Conservation (phyloP, 2,329 filamentous ascomycete genomes). For the Sporothrix schenckii region DNA sequence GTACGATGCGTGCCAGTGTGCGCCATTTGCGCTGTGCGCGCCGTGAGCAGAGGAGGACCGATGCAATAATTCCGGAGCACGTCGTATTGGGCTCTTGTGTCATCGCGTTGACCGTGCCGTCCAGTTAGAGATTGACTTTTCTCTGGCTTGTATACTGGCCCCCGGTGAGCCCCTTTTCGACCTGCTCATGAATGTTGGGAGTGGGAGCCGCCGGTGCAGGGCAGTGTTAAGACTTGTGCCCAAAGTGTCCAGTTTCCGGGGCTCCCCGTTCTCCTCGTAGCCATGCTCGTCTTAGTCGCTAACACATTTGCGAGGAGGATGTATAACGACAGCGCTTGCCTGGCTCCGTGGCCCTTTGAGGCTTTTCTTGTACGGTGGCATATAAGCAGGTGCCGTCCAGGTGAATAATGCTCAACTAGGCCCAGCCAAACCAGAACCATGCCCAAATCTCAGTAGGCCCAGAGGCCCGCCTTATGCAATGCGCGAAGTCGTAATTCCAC, state of each 20-base stretch:
- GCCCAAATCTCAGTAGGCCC: slow-evolving; percentile 9
- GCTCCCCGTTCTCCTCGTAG: no score
- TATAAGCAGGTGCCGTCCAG: no score
- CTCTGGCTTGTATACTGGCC: not conserved
- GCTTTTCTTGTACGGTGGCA: slow-evolving; percentile 19
- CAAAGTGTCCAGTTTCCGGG: not conserved
- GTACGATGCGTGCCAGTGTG: slow-evolving; percentile 10
- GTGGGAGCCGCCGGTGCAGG: not conserved
- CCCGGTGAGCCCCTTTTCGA: not conserved
- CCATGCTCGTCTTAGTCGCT: not conserved
- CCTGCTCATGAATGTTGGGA: not conserved
- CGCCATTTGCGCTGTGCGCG: slow-evolving; percentile 5
- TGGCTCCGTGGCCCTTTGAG: slow-evolving; percentile 15
- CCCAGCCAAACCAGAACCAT: not conserved
- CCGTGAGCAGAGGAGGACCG: not conserved
- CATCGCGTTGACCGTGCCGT: slow-evolving; percentile 8
- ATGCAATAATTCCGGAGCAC: no score
- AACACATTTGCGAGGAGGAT: no score
- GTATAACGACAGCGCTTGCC: not conserved
- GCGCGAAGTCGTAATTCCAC: not conserved
- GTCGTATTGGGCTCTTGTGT: not conserved
- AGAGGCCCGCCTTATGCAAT: slow-evolving; percentile 13
- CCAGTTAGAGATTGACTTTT: slow-evolving; percentile 2
- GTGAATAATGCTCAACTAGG: not conserved
- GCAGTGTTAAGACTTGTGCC: not conserved